Evolutionary conservation across 2,329 filamentous ascomycete species (phyloP).

Genomic region (Verticillium dahliae): DNA sequence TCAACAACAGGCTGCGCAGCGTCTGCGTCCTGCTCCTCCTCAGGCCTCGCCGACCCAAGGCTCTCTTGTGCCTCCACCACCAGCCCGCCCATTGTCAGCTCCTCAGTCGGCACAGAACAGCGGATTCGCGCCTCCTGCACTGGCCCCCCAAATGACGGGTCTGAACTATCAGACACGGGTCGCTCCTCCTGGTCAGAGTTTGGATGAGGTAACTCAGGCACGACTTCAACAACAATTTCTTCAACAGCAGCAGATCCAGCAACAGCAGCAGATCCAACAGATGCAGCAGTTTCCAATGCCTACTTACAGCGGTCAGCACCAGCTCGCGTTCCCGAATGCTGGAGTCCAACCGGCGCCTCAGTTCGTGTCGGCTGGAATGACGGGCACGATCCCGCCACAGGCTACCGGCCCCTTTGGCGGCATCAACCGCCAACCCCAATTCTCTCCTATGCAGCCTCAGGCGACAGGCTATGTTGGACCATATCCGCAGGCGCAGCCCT

Average conservation of each 20-base stretch:
- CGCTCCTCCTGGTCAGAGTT: slow-evolving; percentile 67
- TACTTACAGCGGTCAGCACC: slow-evolving; percentile 21
- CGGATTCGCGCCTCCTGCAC: slow-evolving; percentile 64
- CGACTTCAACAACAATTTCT: slow-evolving; percentile 57
- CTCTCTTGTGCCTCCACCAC: slow-evolving; percentile 68
- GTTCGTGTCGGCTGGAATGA: slow-evolving; percentile 44
- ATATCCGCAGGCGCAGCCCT: slow-evolving; percentile 41
- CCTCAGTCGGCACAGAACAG: slow-evolving; percentile 74
- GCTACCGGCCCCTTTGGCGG: slow-evolving; percentile 33
- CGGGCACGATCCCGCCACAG: slow-evolving; percentile 25
- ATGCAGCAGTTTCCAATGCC: slow-evolving; percentile 31
- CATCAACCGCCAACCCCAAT: slow-evolving; percentile 30
- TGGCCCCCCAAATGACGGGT: slow-evolving; percentile 84
- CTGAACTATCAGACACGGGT: slow-evolving; percentile 47
- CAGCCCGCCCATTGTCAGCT: slow-evolving; percentile 76
- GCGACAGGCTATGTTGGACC: slow-evolving; percentile 53
- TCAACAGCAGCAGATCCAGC: slow-evolving; percentile 26
- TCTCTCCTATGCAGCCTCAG: slow-evolving; percentile 50
- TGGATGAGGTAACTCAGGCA: slow-evolving; percentile 65
- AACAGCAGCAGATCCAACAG: slow-evolving; percentile 30
- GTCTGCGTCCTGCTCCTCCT: slow-evolving; percentile 37
- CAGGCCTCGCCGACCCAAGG: slow-evolving; percentile 46
- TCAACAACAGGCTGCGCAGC: slow-evolving; percentile 20
- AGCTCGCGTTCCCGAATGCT: slow-evolving; percentile 29
- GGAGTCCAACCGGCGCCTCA: slow-evolving; percentile 19